Conservation (phyloP, 768 basidiomycete genomes). For the Strobilomyces confusus region DNA sequence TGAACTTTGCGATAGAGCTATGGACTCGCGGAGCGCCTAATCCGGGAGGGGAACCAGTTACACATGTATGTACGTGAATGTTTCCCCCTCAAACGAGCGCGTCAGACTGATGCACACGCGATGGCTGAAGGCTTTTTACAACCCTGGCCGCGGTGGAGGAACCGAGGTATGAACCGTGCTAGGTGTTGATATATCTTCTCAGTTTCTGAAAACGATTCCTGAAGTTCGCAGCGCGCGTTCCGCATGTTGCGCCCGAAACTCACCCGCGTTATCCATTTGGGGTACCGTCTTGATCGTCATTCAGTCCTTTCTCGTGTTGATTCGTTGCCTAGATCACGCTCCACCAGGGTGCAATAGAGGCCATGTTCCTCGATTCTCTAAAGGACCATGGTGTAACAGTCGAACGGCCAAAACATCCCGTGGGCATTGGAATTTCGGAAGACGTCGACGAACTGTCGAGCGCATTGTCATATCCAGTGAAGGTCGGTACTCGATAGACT, state of each 20-base stretch:
- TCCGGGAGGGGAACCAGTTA: conserved; percentile 64
- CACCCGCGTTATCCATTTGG: neutral
- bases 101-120: too few species aligned
- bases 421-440: neutral
- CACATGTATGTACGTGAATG: conserved; percentile 54
- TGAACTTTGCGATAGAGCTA: conserved; percentile 52
- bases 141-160: neutral
- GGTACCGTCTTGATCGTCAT: neutral
- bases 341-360: neutral
- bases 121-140: neutral
- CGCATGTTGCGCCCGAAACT: too few species aligned
- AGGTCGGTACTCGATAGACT: conserved; percentile 10
- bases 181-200: too few species aligned
- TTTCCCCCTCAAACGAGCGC: neutral
- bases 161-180: neutral
- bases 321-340: neutral
- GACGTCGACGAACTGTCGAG: conserved; percentile 9
- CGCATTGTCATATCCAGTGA: conserved; percentile 28
- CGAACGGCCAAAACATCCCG: neutral
- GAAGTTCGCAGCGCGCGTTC: neutral
- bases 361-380: neutral
- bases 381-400: neutral
- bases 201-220: neutral
- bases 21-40: conserved; percentile 24
- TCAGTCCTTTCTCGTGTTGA: neutral